phyloP scores from a whole-genome alignment of 495 filamentous ascomycete genomes.

The Hypoxylon lienhwacheense region DNA sequence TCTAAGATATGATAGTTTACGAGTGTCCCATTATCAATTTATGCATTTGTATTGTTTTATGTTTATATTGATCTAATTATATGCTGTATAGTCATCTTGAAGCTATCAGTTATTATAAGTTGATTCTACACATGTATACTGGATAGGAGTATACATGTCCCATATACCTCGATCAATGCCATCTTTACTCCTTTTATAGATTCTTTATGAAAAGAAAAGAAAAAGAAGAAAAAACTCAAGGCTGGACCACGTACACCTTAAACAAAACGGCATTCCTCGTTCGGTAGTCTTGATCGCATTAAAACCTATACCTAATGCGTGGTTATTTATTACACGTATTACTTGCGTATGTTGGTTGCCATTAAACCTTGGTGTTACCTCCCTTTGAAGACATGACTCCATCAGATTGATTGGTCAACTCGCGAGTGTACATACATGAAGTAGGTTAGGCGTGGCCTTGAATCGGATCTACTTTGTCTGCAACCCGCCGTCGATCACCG shows the following conservation, averaged over 20 bases:
- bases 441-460: conserved; percentile 9
- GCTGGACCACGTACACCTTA: too few species aligned
- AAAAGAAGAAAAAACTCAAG: too few species aligned
- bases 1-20: too few species aligned
- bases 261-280: not conserved
- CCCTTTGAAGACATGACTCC: conserved; percentile 13
- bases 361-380: conserved; percentile 12
- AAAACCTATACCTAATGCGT: not conserved
- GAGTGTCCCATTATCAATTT: not conserved
- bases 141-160: too few species aligned
- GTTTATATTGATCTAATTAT: too few species aligned
- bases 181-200: too few species aligned
- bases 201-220: too few species aligned
- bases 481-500: conserved; percentile 28
- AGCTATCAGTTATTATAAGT: too few species aligned
- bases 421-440: not conserved
- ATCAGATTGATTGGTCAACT: conserved; percentile 3
- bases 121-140: too few species aligned
- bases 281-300: conserved; percentile 2
- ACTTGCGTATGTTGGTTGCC: conserved; percentile 23
- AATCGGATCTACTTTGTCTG: conserved; percentile 31
- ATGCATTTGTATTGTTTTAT: too few species aligned
- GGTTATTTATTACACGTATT: conserved; percentile 7
- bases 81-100: too few species aligned
- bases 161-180: too few species aligned